Conservation (phyloP, 805 yeast genomes). For the Cyberlindnera xishuangbannaensis region DNA sequence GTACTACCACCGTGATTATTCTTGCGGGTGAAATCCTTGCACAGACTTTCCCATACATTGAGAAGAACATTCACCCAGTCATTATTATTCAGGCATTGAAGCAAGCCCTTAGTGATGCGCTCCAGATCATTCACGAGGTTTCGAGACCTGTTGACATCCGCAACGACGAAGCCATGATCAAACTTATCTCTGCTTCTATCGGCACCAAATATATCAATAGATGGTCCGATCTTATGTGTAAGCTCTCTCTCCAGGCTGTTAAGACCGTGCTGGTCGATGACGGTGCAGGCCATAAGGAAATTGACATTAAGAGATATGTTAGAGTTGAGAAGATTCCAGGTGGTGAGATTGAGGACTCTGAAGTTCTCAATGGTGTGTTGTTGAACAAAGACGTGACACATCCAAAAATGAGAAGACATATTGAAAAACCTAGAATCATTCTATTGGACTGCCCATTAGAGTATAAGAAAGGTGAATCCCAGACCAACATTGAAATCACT, state of each 20-base stretch:
- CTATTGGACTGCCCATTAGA: constrained; percentile 95
- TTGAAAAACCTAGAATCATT: constrained; percentile 84
- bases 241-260: constrained; percentile 81
- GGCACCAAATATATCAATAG: constrained; percentile 92
- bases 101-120: constrained; percentile 84
- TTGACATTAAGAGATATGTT: constrained; percentile 88
- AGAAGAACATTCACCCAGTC: constrained; percentile 95
- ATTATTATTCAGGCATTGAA: constrained; percentile 91
- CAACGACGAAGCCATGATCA: constrained; percentile 82
- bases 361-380: constrained; percentile 85
- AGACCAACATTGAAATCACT: constrained; percentile 94
- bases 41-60: constrained; percentile 89
- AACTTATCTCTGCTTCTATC: constrained; percentile 82
- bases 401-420: constrained; percentile 91
- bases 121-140: constrained; percentile 78
- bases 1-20: constrained; percentile 95
- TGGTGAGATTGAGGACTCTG: constrained; percentile 88
- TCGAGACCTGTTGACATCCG: constrained; percentile 78
- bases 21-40: constrained; percentile 96
- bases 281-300: constrained; percentile 59
- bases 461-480: constrained; percentile 98
- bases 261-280: constrained; percentile 68
- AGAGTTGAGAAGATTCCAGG: constrained; percentile 97
- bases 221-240: constrained; percentile 92
- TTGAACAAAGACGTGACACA: constrained; percentile 97